These are phyloP conservation scores for Eutypella sp. DNA, from an alignment of 2,329 filamentous ascomycete species.

Conservation along the genomic window DNA sequence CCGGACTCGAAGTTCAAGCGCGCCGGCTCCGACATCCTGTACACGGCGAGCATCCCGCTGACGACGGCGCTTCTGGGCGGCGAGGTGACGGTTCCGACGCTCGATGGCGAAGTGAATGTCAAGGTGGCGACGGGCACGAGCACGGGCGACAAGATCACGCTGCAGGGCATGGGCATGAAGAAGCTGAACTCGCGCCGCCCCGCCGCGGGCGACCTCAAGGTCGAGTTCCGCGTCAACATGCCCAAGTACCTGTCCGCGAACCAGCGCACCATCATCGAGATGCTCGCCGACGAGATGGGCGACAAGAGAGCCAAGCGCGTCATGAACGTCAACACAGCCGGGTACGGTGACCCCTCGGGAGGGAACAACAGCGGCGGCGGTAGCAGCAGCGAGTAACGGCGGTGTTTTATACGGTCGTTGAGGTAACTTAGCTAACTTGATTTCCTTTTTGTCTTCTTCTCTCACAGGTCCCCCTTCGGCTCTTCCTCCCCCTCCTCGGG, in stretches of 20 bases:
- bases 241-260: constrained; percentile 90
- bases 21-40: constrained; percentile 82
- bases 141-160: constrained; percentile 85
- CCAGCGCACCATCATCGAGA: constrained; percentile 88
- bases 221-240: constrained; percentile 94
- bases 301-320: constrained; percentile 88
- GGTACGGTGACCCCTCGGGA: constrained; percentile 42
- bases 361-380: neutral
- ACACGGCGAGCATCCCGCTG: constrained; percentile 85
- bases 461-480: constrained; percentile 10
- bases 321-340: constrained; percentile 68
- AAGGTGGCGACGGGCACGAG: constrained; percentile 87
- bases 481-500: constrained; percentile 5
- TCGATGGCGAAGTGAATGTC: constrained; percentile 86
- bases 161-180: constrained; percentile 92
- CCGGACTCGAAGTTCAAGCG: constrained; percentile 86
- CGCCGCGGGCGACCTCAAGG: constrained; percentile 74
- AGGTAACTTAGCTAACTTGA: constrained; percentile 15
- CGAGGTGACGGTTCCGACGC: constrained; percentile 81
- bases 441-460: too few species aligned
- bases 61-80: constrained; percentile 92
- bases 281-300: constrained; percentile 92
- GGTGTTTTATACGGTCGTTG: too few species aligned
- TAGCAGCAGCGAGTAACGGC: too few species aligned
- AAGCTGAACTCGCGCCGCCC: constrained; percentile 65